phyloP scores from a whole-genome alignment of 495 filamentous ascomycete genomes.

The Niebla homalea region DNA sequence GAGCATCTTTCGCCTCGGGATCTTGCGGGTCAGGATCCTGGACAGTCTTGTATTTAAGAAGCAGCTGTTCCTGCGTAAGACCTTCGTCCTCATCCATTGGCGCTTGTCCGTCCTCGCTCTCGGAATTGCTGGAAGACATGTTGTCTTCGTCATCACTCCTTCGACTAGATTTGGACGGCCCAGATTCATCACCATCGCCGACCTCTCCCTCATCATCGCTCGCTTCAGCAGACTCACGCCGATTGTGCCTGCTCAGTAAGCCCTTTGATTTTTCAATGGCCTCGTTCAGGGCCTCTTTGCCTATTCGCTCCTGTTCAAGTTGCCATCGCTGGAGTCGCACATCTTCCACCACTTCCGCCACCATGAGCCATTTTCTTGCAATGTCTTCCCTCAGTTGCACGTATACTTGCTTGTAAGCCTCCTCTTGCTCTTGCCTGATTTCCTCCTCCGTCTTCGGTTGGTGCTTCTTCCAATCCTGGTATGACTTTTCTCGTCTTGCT shows the following conservation, averaged over 20 bases:
- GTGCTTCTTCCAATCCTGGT: constrained; percentile 46
- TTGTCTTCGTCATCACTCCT: constrained; percentile 49
- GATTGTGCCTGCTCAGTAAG: constrained; percentile 41
- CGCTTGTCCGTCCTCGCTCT: constrained; percentile 38
- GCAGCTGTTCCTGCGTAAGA: constrained; percentile 67
- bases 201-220: constrained; percentile 36
- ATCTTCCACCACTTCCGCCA: constrained; percentile 60
- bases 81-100: constrained; percentile 54
- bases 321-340: constrained; percentile 65
- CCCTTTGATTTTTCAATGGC: constrained; percentile 58
- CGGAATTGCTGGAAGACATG: constrained; percentile 53
- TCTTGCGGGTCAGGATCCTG: not conserved
- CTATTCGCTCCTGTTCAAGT: constrained; percentile 66
- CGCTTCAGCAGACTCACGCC: constrained; percentile 35
- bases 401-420: constrained; percentile 41
- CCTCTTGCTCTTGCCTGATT: constrained; percentile 32
- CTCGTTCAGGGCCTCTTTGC: constrained; percentile 70
- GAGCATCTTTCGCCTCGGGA: not conserved
- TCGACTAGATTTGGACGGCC: constrained; percentile 20
- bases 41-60: constrained; percentile 58
- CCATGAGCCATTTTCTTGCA: constrained; percentile 64
- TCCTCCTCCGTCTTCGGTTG: constrained; percentile 62
- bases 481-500: constrained; percentile 31
- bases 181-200: constrained; percentile 28
- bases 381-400: constrained; percentile 58